phyloP scores from a whole-genome alignment of 2,329 filamentous ascomycete genomes.

The Claviceps pazoutovae region DNA sequence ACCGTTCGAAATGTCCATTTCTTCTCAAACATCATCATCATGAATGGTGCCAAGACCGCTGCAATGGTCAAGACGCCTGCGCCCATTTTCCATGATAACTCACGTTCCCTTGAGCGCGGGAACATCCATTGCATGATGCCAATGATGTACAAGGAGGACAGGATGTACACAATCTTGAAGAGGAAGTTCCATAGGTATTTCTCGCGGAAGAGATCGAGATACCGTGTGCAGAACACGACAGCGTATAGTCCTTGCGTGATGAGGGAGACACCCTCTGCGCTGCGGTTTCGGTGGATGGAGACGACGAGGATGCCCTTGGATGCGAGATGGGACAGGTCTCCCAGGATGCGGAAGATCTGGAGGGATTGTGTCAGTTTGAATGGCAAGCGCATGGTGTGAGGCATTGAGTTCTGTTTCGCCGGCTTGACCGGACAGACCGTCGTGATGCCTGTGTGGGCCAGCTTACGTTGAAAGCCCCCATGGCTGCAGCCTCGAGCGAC shows the following conservation, averaged over 20 bases:
- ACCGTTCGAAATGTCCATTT: conserved; percentile 38
- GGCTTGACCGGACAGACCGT: too few species aligned
- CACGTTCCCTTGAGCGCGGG: conserved; percentile 75
- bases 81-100: conserved; percentile 88
- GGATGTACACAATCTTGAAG: conserved; percentile 83
- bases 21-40: conserved; percentile 51
- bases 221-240: conserved; percentile 72
- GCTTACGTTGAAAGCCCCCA: conserved; percentile 28
- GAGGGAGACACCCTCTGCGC: conserved; percentile 81
- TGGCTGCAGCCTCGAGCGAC: conserved; percentile 14
- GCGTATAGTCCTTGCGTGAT: conserved; percentile 84
- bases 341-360: conserved; percentile 60
- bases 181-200: conserved; percentile 53
- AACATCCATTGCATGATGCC: conserved; percentile 76
- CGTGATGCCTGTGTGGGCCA: neutral
- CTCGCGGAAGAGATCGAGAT: conserved; percentile 64
- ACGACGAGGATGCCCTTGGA: conserved; percentile 87
- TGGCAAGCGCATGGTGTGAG: neutral
- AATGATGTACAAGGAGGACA: conserved; percentile 74
- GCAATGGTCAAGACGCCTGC: conserved; percentile 53
- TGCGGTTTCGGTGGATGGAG: conserved; percentile 77
- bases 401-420: too few species aligned
- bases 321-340: conserved; percentile 69
- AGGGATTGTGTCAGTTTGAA: neutral
- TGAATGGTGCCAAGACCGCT: conserved; percentile 55